These are phyloP conservation scores for Takashimella koratensis DNA, from an alignment of 1,284 basidiomycete genomes.

Conservation along the genomic window DNA sequence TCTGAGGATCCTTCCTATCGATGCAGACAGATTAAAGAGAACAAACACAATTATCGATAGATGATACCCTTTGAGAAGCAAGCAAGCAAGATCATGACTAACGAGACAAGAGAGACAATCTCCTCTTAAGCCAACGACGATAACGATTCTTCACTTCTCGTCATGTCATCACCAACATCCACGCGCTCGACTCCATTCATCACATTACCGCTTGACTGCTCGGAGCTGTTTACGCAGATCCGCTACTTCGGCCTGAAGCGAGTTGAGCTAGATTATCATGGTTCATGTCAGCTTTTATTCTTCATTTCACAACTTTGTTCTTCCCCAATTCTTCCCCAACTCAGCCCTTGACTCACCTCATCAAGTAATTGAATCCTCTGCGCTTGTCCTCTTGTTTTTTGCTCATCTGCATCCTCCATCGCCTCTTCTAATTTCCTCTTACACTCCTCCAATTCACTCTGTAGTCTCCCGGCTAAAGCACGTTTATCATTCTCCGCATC, in stretches of 20 bases:
- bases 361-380: constrained; percentile 48
- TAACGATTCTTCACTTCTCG: too few relatives aligned
- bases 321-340: neutral
- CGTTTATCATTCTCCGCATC: constrained; percentile 57
- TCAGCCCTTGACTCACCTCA: constrained; percentile 36
- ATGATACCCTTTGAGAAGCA: too few relatives aligned
- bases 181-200: too few relatives aligned
- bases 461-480: constrained; percentile 21
- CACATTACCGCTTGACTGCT: constrained; percentile 5
- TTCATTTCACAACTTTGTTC: too few relatives aligned
- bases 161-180: too few relatives aligned
- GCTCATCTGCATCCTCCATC: constrained; percentile 41
- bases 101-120: too few relatives aligned
- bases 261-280: constrained; percentile 33
- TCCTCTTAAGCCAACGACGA: too few relatives aligned
- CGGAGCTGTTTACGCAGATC: constrained; percentile 41
- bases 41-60: too few relatives aligned
- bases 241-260: constrained; percentile 46
- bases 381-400: constrained; percentile 33
- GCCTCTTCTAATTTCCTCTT: constrained; percentile 25
- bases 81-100: too few relatives aligned
- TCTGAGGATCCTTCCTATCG: too few relatives aligned
- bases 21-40: too few relatives aligned
- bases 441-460: constrained; percentile 36
- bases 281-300: constrained; percentile 5